Evolutionary conservation across 2,329 filamentous ascomycete species (phyloP).

Genomic region (Pseudogymnoascus sp.): DNA sequence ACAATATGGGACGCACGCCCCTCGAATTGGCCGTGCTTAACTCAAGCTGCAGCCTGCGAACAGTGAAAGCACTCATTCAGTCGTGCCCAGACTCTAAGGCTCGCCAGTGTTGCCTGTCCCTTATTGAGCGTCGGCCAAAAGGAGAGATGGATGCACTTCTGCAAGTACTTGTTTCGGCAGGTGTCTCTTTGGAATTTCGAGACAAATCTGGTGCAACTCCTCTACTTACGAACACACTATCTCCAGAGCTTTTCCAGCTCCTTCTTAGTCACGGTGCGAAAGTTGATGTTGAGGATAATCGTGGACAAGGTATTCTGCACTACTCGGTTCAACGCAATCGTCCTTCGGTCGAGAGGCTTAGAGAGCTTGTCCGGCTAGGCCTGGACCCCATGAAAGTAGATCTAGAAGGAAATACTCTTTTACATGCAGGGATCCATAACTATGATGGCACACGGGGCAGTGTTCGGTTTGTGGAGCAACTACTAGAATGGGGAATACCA

Average conservation of each 20-base stretch:
- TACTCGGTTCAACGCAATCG: neutral
- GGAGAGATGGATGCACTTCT: neutral
- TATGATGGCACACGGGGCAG: no score
- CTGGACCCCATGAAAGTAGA: no score
- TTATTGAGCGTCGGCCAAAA: constrained; percentile 2
- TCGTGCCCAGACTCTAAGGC: neutral
- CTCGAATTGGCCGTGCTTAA: constrained; percentile 7
- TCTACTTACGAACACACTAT: neutral
- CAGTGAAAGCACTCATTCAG: neutral
- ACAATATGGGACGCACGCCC: constrained; percentile 12
- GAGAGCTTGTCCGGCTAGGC: neutral
- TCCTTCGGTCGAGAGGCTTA: neutral
- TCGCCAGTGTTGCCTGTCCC: neutral
- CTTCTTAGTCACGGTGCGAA: constrained; percentile 10
- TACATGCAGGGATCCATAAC: no score
- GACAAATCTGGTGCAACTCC: neutral
- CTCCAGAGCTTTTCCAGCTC: neutral
- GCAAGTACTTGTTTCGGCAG: constrained; percentile 7
- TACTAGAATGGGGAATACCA: constrained; percentile 10
- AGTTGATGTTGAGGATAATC: constrained; percentile 10
- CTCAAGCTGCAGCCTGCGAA: neutral
- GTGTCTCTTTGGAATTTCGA: constrained; percentile 9
- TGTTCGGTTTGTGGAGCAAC: neutral
- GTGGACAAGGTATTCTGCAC: constrained; percentile 13
- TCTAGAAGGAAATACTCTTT: no score